Evolutionary conservation across 2,329 filamentous ascomycete species (phyloP).

Genomic region (Xylaria sp.): DNA sequence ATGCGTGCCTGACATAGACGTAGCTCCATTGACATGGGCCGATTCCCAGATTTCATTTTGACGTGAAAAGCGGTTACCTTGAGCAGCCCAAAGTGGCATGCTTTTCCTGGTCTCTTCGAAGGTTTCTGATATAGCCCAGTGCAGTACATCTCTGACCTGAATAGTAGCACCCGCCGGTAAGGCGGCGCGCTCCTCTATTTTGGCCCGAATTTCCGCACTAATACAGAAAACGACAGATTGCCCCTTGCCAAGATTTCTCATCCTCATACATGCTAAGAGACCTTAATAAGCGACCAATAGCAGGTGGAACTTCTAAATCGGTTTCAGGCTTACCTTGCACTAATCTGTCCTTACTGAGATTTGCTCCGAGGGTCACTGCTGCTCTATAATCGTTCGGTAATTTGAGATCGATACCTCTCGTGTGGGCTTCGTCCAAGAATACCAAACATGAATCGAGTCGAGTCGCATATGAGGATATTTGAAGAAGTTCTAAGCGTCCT

Average conservation of each 20-base stretch:
- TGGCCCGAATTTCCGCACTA: constrained; percentile 33
- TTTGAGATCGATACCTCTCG: constrained; percentile 69
- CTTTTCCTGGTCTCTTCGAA: constrained; percentile 24
- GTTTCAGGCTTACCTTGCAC: constrained; percentile 71
- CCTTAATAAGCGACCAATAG: too few species aligned
- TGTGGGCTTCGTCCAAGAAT: constrained; percentile 69
- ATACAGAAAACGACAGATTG: constrained; percentile 62
- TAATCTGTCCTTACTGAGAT: constrained; percentile 69
- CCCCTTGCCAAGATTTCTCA: constrained; percentile 65
- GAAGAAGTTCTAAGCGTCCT: constrained; percentile 57
- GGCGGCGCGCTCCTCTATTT: constrained; percentile 6
- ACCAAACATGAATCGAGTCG: constrained; percentile 64
- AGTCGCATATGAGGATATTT: constrained; percentile 63
- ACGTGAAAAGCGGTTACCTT: constrained; percentile 29
- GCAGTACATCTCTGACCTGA: constrained; percentile 14
- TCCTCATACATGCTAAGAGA: constrained; percentile 74
- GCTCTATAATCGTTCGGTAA: constrained; percentile 60
- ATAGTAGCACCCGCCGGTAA: not conserved
- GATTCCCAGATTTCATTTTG: constrained; percentile 33
- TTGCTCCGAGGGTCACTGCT: constrained; percentile 66
- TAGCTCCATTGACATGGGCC: too few species aligned
- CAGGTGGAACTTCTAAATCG: too few species aligned
- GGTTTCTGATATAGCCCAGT: constrained; percentile 34
- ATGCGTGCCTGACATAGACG: too few species aligned
- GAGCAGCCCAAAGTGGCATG: constrained; percentile 35